Evolutionary conservation across 1,139 yeast species (phyloP).

Genomic region (Entelexis sorbosivorans): DNA sequence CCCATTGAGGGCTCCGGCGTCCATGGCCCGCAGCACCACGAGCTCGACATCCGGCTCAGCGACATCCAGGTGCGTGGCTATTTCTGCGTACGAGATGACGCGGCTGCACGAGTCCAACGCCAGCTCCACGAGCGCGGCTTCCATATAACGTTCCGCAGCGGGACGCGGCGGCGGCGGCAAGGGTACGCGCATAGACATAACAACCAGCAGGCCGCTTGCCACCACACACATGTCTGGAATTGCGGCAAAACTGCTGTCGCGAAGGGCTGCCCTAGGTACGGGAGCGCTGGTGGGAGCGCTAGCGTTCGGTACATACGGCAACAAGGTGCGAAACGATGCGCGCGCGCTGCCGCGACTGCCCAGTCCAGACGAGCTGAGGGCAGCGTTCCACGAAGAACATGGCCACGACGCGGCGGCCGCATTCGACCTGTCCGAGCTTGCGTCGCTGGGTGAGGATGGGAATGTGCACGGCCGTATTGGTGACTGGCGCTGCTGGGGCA

Average conservation of each 20-base stretch:
- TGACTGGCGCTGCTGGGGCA: slow-evolving; percentile 86
- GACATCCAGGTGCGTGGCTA: slow-evolving; percentile 8
- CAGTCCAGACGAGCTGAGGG: slow-evolving; percentile 6
- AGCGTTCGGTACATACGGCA: neutral
- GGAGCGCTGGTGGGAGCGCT: neutral
- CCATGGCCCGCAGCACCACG: slow-evolving; percentile 25
- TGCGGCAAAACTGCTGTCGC: neutral
- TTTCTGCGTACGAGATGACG: neutral
- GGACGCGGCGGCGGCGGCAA: neutral
- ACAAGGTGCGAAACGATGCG: neutral
- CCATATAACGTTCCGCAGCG: neutral
- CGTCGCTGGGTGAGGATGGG: slow-evolving; percentile 20
- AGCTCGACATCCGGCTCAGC: slow-evolving; percentile 22
- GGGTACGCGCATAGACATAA: neutral
- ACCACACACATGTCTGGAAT: neutral
- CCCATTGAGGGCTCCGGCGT: slow-evolving; percentile 25
- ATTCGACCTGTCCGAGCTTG: slow-evolving; percentile 16
- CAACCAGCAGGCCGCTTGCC: too few species aligned
- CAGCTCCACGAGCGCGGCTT: neutral
- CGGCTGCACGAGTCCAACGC: slow-evolving; percentile 6
- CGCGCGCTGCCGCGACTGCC: slow-evolving; percentile 9
- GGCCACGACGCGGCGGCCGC: slow-evolving; percentile 6
- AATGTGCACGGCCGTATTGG: slow-evolving; percentile 18
- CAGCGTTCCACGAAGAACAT: slow-evolving; percentile 1
- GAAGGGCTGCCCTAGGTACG: neutral